Evolutionary conservation across 805 yeast genomes (phyloP).

Genomic region (Ogataea glucozyma): DNA sequence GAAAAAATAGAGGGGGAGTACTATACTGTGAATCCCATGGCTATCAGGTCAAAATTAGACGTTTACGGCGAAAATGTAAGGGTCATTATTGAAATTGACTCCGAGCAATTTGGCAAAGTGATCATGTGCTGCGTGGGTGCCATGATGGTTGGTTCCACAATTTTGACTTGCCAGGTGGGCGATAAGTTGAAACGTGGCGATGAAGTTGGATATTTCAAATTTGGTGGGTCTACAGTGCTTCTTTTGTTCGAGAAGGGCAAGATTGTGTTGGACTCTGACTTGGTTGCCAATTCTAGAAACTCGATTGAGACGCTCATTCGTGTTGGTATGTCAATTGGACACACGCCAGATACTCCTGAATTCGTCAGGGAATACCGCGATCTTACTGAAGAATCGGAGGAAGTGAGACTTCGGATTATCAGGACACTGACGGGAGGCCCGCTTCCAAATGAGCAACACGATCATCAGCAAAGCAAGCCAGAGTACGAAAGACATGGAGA

Average conservation of each 20-base stretch:
- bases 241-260: conserved; percentile 55
- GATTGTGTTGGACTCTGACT: conserved; percentile 71
- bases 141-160: conserved; percentile 96
- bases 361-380: conserved; percentile 44
- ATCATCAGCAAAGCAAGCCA: too few relatives aligned
- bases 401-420: conserved; percentile 49
- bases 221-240: conserved; percentile 91
- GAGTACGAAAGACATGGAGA: conserved; percentile 1
- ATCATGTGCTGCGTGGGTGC: conserved; percentile 88
- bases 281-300: conserved; percentile 63
- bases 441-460: too few relatives aligned
- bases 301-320: conserved; percentile 80
- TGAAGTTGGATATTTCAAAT: conserved; percentile 91
- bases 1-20: conserved; percentile 81
- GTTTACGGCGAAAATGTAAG: conserved; percentile 92
- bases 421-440: conserved; percentile 60
- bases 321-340: conserved; percentile 94
- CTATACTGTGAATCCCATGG: conserved; percentile 98
- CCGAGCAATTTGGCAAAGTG: conserved; percentile 76
- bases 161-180: conserved; percentile 66
- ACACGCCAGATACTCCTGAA: conserved; percentile 52
- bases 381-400: conserved; percentile 48
- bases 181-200: conserved; percentile 64
- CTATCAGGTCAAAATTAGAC: conserved; percentile 81
- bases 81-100: conserved; percentile 71